Percentiles rank a stretch among this genome's conserved stretches.
Evolutionary conservation across 139 green algal species (phyloP).

Genomic region (Pleodorina starrii): DNA sequence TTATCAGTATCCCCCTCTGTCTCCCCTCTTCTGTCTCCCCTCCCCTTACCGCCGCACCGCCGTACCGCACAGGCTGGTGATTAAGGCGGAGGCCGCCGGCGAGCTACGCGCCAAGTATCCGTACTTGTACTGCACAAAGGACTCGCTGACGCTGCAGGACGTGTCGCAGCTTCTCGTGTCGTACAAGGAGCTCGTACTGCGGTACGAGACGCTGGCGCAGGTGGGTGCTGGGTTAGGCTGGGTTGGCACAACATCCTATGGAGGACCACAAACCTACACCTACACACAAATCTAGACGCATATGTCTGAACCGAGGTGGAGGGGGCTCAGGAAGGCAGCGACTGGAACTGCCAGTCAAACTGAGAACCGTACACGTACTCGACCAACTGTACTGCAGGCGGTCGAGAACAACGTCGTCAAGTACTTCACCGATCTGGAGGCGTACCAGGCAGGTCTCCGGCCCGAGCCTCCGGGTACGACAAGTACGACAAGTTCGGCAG

Average conservation of each 20-base stretch:
- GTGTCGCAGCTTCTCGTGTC: constrained; percentile 76
- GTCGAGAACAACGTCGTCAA: constrained; percentile 48
- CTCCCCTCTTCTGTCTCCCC: too few relatives aligned
- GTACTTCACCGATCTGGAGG: constrained; percentile 44
- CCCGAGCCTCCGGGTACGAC: not conserved
- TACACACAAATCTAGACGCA: too few relatives aligned
- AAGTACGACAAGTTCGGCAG: not conserved
- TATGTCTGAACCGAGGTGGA: too few relatives aligned
- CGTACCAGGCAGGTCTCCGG: constrained; percentile 10
- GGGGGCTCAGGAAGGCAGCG: too few relatives aligned
- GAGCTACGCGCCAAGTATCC: constrained; percentile 72
- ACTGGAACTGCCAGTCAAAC: too few relatives aligned
- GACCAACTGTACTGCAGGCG: constrained; percentile 31
- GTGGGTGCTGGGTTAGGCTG: too few relatives aligned
- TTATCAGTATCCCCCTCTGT: too few relatives aligned
- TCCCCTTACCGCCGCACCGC: too few relatives aligned
- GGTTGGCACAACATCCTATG: too few relatives aligned
- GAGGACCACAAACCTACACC: too few relatives aligned
- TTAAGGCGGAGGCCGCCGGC: constrained; percentile 67
- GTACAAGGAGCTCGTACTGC: constrained; percentile 91
- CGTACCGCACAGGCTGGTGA: constrained; percentile 48
- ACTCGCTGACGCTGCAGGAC: constrained; percentile 80
- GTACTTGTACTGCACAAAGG: constrained; percentile 76
- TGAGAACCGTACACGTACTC: too few relatives aligned
- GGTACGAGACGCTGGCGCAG: constrained; percentile 73